Conservation (phyloP, 805 yeast genomes). For the Nakazawaea siamensis region DNA sequence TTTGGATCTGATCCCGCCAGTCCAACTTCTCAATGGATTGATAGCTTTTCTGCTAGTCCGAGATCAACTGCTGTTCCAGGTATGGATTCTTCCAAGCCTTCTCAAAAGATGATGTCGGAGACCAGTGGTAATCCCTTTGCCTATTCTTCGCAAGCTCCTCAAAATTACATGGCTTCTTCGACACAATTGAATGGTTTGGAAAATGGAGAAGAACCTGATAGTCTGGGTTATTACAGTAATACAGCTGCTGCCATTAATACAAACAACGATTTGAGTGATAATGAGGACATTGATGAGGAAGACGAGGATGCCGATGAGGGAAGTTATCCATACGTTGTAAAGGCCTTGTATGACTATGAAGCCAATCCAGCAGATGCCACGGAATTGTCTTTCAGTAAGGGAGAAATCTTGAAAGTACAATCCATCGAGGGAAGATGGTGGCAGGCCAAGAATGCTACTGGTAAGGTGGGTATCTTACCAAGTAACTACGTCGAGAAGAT, state of each 20-base stretch:
- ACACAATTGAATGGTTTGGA: conserved; percentile 56
- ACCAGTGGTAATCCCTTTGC: conserved; percentile 18
- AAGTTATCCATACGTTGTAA: conserved; percentile 79
- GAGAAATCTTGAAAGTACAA: conserved; percentile 84
- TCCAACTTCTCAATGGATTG: conserved; percentile 79
- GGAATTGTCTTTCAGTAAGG: conserved; percentile 84
- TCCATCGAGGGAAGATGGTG: conserved; percentile 98
- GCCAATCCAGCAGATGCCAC: conserved; percentile 92
- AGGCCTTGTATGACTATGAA: conserved; percentile 77
- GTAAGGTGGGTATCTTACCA: conserved; percentile 95
- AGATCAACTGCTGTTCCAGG: conserved; percentile 2
- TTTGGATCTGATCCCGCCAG: conserved; percentile 87
- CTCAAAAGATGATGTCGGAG: conserved; percentile 18
- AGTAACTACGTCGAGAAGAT: conserved; percentile 83
- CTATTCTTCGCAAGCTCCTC: conserved; percentile 1
- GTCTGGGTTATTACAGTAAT: conserved; percentile 15
- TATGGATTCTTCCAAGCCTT: conserved; percentile 7
- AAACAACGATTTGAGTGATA: conserved; percentile 11
- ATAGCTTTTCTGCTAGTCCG: conserved; percentile 20
- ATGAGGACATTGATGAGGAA: conserved; percentile 5
- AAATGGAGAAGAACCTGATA: conserved; percentile 29
- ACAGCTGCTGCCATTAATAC: conserved; percentile 11
- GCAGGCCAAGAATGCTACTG: conserved; percentile 87
- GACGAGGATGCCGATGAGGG: conserved; percentile 20
- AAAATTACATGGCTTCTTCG: conserved; percentile 25